Percentiles rank a stretch among this genome's conserved stretches.
phyloP scores from a whole-genome alignment of 164 flowering plant genomes.

The Stephania yunnanensis region DNA sequence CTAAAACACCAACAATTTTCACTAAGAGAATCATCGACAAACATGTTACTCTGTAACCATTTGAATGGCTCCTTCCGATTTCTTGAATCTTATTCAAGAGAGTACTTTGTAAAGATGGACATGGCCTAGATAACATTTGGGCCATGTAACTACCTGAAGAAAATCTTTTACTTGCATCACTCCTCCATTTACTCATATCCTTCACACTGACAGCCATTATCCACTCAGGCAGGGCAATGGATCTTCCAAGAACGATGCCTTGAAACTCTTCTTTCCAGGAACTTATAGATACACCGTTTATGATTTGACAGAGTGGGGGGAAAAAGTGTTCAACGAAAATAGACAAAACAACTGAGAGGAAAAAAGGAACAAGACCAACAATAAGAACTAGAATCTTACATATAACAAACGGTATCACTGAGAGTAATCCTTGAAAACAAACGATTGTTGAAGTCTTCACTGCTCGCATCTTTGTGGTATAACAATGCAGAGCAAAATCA shows the following conservation, averaged over 20 bases:
- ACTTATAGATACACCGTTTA: too few relatives aligned
- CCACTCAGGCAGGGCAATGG: background rate
- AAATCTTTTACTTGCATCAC: background rate
- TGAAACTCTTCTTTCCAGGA: background rate
- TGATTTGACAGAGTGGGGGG: too few relatives aligned
- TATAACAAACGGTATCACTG: too few relatives aligned
- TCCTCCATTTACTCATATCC: conserved; percentile 9
- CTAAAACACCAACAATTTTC: background rate
- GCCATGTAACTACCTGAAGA: background rate
- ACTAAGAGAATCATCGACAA: background rate
- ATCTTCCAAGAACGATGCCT: background rate
- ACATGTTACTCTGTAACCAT: background rate
- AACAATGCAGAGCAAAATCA: too few relatives aligned
- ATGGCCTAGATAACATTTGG: too few relatives aligned
- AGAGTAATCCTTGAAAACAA: too few relatives aligned
- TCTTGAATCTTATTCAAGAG: background rate
- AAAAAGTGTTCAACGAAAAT: too few relatives aligned
- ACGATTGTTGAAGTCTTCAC: too few relatives aligned
- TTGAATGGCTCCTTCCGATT: background rate
- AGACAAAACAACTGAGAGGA: too few relatives aligned
- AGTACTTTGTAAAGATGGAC: background rate
- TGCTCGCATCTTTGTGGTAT: too few relatives aligned
- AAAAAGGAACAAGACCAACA: too few relatives aligned
- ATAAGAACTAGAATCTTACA: too few relatives aligned
- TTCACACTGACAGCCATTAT: background rate